A percentile compares a stretch with the other conserved stretches of the same genome.
Evolutionary conservation across 140 eudicot species (phyloP).

Genomic region (Oenanthe javanica): DNA sequence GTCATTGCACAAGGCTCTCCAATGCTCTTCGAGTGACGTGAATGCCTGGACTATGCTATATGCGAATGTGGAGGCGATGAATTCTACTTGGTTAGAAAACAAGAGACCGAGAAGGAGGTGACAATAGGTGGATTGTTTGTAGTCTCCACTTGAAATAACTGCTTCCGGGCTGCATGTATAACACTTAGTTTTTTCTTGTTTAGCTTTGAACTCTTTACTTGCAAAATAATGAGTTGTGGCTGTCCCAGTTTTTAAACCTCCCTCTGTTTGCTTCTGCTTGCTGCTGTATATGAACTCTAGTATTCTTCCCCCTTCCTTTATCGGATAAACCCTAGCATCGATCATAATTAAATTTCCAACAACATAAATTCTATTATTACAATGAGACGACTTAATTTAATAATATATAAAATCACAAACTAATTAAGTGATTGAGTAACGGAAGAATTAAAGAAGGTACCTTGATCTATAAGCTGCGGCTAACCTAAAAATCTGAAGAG

Average conservation of each 20-base stretch:
- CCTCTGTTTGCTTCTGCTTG: constrained; percentile 60
- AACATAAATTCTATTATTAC: background rate
- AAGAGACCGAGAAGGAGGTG: constrained; percentile 76
- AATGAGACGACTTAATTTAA: background rate
- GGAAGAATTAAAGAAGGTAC: constrained; percentile 21
- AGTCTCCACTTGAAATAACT: constrained; percentile 68
- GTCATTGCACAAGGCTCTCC: constrained; percentile 52
- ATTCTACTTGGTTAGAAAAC: constrained; percentile 42
- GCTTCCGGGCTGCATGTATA: constrained; percentile 72
- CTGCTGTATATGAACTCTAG: constrained; percentile 78
- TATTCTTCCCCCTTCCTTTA: constrained; percentile 58
- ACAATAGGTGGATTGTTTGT: constrained; percentile 65
- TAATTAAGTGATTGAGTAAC: too few species aligned
- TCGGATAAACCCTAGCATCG: constrained; percentile 59
- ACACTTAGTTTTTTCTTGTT: constrained; percentile 43
- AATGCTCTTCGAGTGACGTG: constrained; percentile 46
- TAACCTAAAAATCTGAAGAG: constrained; percentile 67
- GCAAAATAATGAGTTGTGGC: constrained; percentile 75
- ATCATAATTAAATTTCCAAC: background rate
- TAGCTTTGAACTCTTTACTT: constrained; percentile 55
- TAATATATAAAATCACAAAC: too few species aligned
- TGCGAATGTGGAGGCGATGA: constrained; percentile 68
- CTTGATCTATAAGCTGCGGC: constrained; percentile 91
- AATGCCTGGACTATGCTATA: constrained; percentile 67
- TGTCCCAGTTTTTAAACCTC: constrained; percentile 56